Evolutionary conservation across 2,329 filamentous ascomycete species (phyloP).

Genomic region (Boeremia exigua): DNA sequence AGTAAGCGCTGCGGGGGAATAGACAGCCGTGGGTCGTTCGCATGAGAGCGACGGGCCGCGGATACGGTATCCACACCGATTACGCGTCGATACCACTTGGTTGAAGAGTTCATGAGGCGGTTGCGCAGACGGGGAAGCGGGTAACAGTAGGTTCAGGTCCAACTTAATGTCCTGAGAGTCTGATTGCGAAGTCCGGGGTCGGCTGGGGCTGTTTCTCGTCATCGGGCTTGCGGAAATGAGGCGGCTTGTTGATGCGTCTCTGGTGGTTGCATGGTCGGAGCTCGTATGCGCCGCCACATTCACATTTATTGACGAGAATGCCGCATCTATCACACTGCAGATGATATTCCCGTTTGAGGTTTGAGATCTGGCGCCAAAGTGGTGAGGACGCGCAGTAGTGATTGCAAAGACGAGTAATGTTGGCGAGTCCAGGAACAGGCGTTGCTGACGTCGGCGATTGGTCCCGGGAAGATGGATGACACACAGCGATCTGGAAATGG

Average conservation of each 20-base stretch:
- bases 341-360: not conserved
- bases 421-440: constrained; percentile 1
- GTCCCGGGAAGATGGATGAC: constrained; percentile 31
- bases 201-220: constrained; percentile 7
- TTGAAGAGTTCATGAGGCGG: constrained; percentile 22
- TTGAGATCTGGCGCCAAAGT: not conserved
- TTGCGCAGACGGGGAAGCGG: constrained; percentile 26
- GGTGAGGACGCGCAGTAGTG: not conserved
- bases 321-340: not conserved
- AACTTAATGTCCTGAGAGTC: not conserved
- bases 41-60: not conserved
- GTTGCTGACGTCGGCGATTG: constrained; percentile 18
- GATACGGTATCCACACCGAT: constrained; percentile 26
- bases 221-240: constrained; percentile 8
- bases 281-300: constrained; percentile 16
- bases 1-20: not conserved
- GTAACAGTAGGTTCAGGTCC: not conserved
- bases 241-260: constrained; percentile 19
- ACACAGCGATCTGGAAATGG: constrained; percentile 25
- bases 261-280: constrained; percentile 15
- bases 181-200: not conserved
- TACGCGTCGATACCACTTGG: constrained; percentile 17
- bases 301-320: not conserved
- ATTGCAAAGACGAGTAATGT: not conserved
- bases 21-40: not conserved